A percentile compares a stretch with the other conserved stretches of the same genome.
Evolutionary conservation across 2,329 filamentous ascomycete genomes (phyloP).

Genomic region (Scolecobasidium constrictum): DNA sequence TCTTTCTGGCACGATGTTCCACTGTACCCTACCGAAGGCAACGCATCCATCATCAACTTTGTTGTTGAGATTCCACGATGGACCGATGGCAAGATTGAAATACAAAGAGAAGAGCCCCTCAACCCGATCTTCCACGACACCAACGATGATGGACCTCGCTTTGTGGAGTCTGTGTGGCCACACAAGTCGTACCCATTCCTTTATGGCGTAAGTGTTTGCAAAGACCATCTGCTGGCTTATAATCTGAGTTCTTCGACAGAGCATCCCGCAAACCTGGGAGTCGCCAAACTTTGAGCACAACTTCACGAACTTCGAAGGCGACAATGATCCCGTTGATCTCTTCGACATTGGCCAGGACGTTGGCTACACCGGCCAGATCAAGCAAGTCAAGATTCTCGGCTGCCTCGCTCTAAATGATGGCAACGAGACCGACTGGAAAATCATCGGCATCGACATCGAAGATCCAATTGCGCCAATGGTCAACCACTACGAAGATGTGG

Average conservation of each 20-base stretch:
- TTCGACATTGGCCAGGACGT: conserved; percentile 28
- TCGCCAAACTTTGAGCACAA: conserved; percentile 29
- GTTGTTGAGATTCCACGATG: too few species aligned
- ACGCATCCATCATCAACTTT: too few species aligned
- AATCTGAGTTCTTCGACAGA: too few species aligned
- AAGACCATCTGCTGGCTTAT: too few species aligned
- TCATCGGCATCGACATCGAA: conserved; percentile 27
- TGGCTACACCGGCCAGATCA: conserved; percentile 28
- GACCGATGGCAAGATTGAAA: too few species aligned
- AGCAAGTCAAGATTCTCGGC: conserved; percentile 32
- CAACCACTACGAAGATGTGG: conserved; percentile 25
- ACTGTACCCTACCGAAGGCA: too few species aligned
- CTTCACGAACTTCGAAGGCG: conserved; percentile 27
- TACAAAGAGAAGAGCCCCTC: too few species aligned
- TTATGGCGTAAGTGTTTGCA: too few species aligned
- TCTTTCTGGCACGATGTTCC: too few species aligned
- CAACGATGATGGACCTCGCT: too few species aligned
- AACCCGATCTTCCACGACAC: too few species aligned
- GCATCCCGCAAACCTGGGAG: conserved; percentile 36
- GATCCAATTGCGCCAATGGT: conserved; percentile 27
- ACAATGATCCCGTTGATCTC: conserved; percentile 34
- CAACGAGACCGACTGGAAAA: conserved; percentile 29
- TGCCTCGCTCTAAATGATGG: conserved; percentile 29
- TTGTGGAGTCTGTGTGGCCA: too few species aligned
- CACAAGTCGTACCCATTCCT: conserved; percentile 34